Evolutionary conservation across 2,329 filamentous ascomycete genomes (phyloP), one percentile per base, ranked within the genome.

Genomic region (Aspergillus sergii): DNA sequence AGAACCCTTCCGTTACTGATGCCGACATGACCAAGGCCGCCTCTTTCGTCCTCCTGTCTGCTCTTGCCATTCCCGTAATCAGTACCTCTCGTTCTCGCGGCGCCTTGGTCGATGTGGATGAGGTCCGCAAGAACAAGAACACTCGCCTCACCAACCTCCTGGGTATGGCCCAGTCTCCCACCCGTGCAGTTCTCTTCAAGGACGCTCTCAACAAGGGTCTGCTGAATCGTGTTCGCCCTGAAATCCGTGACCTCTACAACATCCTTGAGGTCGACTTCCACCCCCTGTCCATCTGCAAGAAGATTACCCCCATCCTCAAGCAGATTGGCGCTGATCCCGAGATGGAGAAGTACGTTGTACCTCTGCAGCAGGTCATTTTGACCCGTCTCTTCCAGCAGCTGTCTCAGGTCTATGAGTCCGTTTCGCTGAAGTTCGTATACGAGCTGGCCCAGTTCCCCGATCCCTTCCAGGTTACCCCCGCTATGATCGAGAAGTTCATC

Each of bases 231-330:
- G 94, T 91, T 67, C 90, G 92, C 62, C 93, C 95, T 43, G 95
- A 99, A 82, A 99, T 99, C 71, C 90, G 94, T 64, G 93, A 97
- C 63, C 88, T 99, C 51, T 99, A 97, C 88, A 96, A 97, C 82
- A 99, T 99, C 71, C 88, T 99, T 45, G 95, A 99, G 83, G 94
- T 98, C 69, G 95, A 99, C 79, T 99, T 99, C 86, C 95, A 99
- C 79, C 95, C 95, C 59, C 87, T 99, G 64, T 98, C 94, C 43
- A 99, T 99, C 77, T 98, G 95, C 89, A 90, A 96, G 82, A 98
- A 97, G 87, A 98, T 99, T 71, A 97, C 94, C 14, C 95, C 95
- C 58, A 98, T 99, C 72, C 84, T 99, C 62, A 87, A 90, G 72
- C 89, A 98, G 85, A 98, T 99, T 75, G 94, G 94, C 68, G 89